A percentile compares a stretch with the other conserved stretches of the same genome.
Conservation (phyloP, 1,284 basidiomycete species). For the Trametes hirsuta region DNA sequence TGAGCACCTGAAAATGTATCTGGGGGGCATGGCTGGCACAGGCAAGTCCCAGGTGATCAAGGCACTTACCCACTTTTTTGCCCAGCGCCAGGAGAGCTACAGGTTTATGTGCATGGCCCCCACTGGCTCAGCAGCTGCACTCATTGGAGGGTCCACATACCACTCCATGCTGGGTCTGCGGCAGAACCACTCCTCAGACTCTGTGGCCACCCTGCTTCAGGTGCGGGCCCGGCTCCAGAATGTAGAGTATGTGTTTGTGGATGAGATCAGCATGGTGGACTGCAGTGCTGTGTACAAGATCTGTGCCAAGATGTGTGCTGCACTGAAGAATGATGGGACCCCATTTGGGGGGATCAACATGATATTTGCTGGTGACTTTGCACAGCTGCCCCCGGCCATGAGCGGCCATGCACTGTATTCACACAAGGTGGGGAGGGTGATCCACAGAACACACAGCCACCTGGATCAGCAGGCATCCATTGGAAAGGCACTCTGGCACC, state of each 20-base stretch:
- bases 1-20: constrained; percentile 29
- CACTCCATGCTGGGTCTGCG: constrained; percentile 45
- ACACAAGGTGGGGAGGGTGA: constrained; percentile 9
- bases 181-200: background rate
- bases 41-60: constrained; percentile 45
- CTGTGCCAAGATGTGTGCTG: constrained; percentile 13
- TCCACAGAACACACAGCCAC: background rate
- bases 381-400: constrained; percentile 31
- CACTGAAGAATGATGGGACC: constrained; percentile 10
- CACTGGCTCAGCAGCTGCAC: constrained; percentile 41
- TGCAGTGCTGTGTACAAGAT: constrained; percentile 34
- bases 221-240: constrained; percentile 25
- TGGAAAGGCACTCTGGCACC: too few species aligned
- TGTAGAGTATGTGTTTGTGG: constrained; percentile 41
- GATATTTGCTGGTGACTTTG: constrained; percentile 35
- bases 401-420: constrained; percentile 25
- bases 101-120: constrained; percentile 39
- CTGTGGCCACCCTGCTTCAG: constrained; percentile 1
- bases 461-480: too few species aligned
- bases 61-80: constrained; percentile 38
- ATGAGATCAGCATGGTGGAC: constrained; percentile 43
- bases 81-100: constrained; percentile 25
- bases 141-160: constrained; percentile 43
- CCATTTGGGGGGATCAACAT: constrained; percentile 32
- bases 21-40: background rate